Evolutionary conservation across 2,329 filamentous ascomycete species (phyloP).

Genomic region (Juglanconis juglandina): DNA sequence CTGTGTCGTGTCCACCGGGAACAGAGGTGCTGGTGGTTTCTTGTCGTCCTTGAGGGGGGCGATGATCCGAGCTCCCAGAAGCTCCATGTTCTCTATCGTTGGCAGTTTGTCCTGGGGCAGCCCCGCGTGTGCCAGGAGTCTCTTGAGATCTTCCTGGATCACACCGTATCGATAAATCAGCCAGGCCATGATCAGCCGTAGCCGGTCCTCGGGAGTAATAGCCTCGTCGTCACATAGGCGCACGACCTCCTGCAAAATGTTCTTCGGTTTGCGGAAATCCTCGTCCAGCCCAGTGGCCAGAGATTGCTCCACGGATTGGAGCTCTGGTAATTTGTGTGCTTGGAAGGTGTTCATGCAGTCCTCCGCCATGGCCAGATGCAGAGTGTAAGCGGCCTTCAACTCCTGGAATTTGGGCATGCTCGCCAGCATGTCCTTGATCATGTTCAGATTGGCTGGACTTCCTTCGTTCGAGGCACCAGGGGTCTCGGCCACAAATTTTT

Average conservation of each 20-base stretch:
- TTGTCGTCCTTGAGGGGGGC: constrained; percentile 72
- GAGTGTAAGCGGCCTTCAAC: constrained; percentile 89
- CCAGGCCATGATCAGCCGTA: constrained; percentile 83
- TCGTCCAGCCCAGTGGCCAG: constrained; percentile 91
- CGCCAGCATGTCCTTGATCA: constrained; percentile 95
- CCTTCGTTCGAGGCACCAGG: constrained; percentile 60
- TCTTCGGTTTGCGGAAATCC: constrained; percentile 86
- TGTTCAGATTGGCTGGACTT: constrained; percentile 74
- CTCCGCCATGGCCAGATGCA: constrained; percentile 95
- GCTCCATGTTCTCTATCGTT: constrained; percentile 71
- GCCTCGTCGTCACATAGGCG: constrained; percentile 83
- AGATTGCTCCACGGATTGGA: constrained; percentile 85
- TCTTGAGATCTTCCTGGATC: constrained; percentile 76
- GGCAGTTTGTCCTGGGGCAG: constrained; percentile 52
- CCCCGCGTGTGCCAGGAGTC: constrained; percentile 77
- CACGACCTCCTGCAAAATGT: constrained; percentile 79
- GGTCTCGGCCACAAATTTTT: constrained; percentile 86
- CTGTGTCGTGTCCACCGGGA: constrained; percentile 61
- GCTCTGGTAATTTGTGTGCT: constrained; percentile 75
- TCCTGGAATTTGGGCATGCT: constrained; percentile 92
- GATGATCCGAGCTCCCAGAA: constrained; percentile 73
- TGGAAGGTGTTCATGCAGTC: constrained; percentile 96
- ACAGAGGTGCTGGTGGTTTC: constrained; percentile 63
- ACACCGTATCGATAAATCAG: constrained; percentile 83
- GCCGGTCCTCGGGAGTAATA: constrained; percentile 67